phyloP scores from a whole-genome alignment of 148 eudicot species.

The Nyssa sinensis region DNA sequence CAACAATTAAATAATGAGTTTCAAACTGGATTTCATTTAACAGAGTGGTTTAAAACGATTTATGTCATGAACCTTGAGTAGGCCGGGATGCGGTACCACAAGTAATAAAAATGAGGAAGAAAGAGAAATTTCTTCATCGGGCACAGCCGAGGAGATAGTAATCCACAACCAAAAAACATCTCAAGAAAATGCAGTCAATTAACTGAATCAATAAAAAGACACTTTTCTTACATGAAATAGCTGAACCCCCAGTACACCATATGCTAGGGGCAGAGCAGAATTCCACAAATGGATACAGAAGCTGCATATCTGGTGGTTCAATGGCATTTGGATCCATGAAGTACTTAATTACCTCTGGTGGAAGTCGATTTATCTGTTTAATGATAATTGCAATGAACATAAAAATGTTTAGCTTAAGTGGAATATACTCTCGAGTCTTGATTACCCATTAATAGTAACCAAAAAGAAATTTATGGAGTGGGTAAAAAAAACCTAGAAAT shows the following conservation, averaged over 20 bases:
- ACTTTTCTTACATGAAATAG: slow-evolving; percentile 72
- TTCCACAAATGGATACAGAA: slow-evolving; percentile 85
- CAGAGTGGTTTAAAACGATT: too few relatives aligned
- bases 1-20: too few relatives aligned
- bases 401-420: background rate
- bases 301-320: slow-evolving; percentile 97
- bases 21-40: too few relatives aligned
- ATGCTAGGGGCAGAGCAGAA: slow-evolving; percentile 92
- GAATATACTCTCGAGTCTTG: background rate
- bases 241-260: slow-evolving; percentile 94
- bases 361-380: slow-evolving; percentile 85
- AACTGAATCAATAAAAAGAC: background rate
- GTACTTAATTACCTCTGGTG: slow-evolving; percentile 93
- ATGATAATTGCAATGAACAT: background rate
- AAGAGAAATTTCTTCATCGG: background rate
- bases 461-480: slow-evolving; percentile 2
- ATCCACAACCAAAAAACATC: background rate
- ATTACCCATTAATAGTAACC: background rate
- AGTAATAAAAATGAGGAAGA: background rate
- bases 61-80: too few relatives aligned
- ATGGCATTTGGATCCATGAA: slow-evolving; percentile 96
- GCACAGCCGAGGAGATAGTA: background rate
- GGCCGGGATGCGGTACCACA: background rate
- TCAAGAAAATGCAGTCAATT: background rate
- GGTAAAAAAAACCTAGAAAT: background rate